These are phyloP conservation scores for Seminavis robusta DNA, from an alignment of 108 stramenopile genomes.

Conservation along the genomic window DNA sequence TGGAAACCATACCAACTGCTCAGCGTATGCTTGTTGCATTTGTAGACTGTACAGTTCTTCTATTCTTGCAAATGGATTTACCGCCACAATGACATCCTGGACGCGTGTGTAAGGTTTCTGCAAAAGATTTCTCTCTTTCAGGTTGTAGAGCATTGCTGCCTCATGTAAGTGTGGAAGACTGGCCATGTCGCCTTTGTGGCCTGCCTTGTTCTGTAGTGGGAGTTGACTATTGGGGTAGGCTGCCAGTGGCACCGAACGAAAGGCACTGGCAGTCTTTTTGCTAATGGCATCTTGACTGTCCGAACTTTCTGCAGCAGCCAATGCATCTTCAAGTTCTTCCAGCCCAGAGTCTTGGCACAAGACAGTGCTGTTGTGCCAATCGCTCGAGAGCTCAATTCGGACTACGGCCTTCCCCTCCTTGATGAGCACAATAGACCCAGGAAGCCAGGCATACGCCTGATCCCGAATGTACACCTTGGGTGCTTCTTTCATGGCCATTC, in stretches of 20 bases:
- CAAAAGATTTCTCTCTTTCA: constrained; percentile 63
- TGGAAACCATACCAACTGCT: constrained; percentile 37
- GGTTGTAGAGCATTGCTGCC: constrained; percentile 77
- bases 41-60: constrained; percentile 38
- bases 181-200: constrained; percentile 61
- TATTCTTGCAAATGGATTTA: constrained; percentile 86
- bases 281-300: constrained; percentile 1
- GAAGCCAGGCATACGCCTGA: constrained; percentile 62
- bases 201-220: constrained; percentile 48
- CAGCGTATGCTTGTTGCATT: constrained; percentile 48
- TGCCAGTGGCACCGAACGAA: constrained; percentile 30
- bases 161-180: constrained; percentile 78
- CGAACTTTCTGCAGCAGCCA: neutral
- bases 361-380: constrained; percentile 58
- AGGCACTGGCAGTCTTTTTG: neutral
- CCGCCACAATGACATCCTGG: constrained; percentile 88
- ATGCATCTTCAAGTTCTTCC: constrained; percentile 1
- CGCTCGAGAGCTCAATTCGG: constrained; percentile 26
- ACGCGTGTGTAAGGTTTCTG: constrained; percentile 86
- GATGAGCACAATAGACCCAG: constrained; percentile 49
- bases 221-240: constrained; percentile 57
- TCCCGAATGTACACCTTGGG: constrained; percentile 74
- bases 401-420: constrained; percentile 41
- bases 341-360: constrained; percentile 6
- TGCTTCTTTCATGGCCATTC: too few species aligned